These are phyloP conservation scores for Botryosphaeria agaves DNA, from an alignment of 2,329 filamentous ascomycete genomes.

Conservation along the genomic window DNA sequence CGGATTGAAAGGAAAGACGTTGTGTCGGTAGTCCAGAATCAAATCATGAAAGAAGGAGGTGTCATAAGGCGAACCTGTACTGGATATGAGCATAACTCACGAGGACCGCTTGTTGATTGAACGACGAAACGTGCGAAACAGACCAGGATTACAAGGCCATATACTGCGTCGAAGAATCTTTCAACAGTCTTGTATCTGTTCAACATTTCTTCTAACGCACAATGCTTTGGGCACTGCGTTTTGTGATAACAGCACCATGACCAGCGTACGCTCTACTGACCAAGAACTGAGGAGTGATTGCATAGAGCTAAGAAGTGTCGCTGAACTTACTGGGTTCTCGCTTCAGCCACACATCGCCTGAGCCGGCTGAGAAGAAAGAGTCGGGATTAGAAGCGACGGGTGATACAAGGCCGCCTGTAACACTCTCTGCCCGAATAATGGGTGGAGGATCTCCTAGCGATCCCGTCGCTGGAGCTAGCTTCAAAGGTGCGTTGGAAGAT, in stretches of 20 bases:
- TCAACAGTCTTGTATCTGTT: no score
- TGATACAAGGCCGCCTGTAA: neutral
- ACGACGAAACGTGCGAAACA: no score
- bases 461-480: constrained; percentile 10
- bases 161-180: no score
- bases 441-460: constrained; percentile 2
- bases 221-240: constrained; percentile 1
- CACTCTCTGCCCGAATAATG: neutral
- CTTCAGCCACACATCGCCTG: neutral
- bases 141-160: no score
- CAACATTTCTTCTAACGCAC: no score
- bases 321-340: neutral
- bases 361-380: no score
- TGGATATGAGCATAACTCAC: constrained; percentile 1
- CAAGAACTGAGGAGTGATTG: neutral
- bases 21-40: constrained; percentile 24
- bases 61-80: constrained; percentile 6
- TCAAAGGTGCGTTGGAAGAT: constrained; percentile 5
- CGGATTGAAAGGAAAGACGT: constrained; percentile 30
- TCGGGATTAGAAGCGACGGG: no score
- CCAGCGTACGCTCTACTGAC: neutral
- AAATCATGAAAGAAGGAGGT: constrained; percentile 23
- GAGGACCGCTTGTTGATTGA: constrained; percentile 1
- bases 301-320: neutral
- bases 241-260: neutral